A percentile compares a stretch with the other conserved stretches of the same genome.
Conservation (phyloP, 805 yeast genomes). For the Grigorovia jiainica region DNA sequence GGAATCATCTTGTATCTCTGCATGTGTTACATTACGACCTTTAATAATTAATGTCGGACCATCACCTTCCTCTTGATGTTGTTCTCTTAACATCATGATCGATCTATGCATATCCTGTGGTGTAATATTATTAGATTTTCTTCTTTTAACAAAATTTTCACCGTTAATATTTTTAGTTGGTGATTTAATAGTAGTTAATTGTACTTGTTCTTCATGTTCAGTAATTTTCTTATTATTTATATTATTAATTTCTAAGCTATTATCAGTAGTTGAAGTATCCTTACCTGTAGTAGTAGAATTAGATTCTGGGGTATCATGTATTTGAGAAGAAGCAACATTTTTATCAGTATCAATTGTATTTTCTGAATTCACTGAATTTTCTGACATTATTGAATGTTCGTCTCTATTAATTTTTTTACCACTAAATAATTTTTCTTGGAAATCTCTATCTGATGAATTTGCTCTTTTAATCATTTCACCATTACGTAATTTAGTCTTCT, state of each 20-base stretch:
- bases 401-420: slow-evolving; percentile 28
- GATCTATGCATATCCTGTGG: slow-evolving; percentile 83
- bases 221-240: neutral
- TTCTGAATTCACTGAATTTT: slow-evolving; percentile 2
- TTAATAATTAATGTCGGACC: slow-evolving; percentile 73
- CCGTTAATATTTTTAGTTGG: neutral
- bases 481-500: neutral
- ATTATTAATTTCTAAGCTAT: neutral
- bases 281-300: neutral
- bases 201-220: neutral
- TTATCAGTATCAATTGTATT: neutral
- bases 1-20: slow-evolving; percentile 7
- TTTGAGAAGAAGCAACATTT: too few relatives aligned
- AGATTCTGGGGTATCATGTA: neutral
- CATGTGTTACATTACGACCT: slow-evolving; percentile 41
- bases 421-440: slow-evolving; percentile 29
- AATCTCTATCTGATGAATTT: slow-evolving; percentile 13
- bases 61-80: slow-evolving; percentile 40
- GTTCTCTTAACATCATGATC: slow-evolving; percentile 65
- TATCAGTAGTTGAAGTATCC: neutral
- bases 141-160: slow-evolving; percentile 27
- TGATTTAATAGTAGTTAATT: neutral
- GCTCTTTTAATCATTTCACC: slow-evolving; percentile 1
- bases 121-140: slow-evolving; percentile 41
- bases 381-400: slow-evolving; percentile 12